These are phyloP conservation scores for Lumnitzera littorea DNA, from an alignment of 345 rosid genomes.

Conservation along the genomic window DNA sequence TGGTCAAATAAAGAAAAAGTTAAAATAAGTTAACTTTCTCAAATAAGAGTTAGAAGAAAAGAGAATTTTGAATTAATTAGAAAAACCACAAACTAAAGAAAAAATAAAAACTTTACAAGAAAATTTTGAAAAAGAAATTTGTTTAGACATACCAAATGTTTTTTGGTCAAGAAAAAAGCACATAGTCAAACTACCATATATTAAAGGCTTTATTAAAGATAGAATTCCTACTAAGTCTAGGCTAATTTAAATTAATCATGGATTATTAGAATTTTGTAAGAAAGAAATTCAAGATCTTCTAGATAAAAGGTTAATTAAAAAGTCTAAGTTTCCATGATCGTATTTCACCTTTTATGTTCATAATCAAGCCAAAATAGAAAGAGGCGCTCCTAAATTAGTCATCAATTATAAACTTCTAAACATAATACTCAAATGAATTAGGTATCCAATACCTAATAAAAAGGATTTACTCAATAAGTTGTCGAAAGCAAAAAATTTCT, in stretches of 20 bases:
- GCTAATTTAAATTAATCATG: not conserved
- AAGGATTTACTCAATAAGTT: too few relatives aligned
- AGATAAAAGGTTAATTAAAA: not conserved
- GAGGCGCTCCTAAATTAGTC: not conserved
- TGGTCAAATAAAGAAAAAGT: too few relatives aligned
- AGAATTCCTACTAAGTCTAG: not conserved
- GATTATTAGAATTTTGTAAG: not conserved
- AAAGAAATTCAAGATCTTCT: not conserved
- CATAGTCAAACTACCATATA: not conserved
- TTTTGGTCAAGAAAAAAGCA: constrained; percentile 1
- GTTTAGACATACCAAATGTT: not conserved
- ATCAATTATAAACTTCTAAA: not conserved
- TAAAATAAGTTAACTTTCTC: not conserved
- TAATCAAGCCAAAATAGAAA: not conserved
- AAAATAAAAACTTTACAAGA: not conserved
- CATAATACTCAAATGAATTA: too few relatives aligned
- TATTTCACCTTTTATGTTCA: not conserved
- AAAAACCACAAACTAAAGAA: not conserved
- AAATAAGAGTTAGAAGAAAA: too few relatives aligned
- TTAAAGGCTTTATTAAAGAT: not conserved
- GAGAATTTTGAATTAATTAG: too few relatives aligned
- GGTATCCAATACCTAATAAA: too few relatives aligned
- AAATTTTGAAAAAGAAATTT: not conserved
- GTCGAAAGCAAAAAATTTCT: not conserved
- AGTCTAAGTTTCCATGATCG: not conserved